A percentile compares a stretch with the other conserved stretches of the same genome.
Evolutionary conservation across 2,329 filamentous ascomycete species (phyloP).

Genomic region (Verruconis gallopava): DNA sequence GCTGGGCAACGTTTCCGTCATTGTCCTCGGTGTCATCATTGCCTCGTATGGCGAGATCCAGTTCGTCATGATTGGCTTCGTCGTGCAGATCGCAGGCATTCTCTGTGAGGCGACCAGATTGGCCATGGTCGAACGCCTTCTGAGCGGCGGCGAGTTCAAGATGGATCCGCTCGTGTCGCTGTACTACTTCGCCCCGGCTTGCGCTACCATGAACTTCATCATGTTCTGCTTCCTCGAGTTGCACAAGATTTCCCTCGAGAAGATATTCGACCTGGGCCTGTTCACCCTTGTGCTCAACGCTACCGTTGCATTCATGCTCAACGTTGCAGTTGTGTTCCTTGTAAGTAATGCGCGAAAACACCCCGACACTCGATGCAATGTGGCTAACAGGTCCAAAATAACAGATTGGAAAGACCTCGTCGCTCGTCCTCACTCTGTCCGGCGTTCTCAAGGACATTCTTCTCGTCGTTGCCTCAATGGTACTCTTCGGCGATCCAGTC

Average conservation of each 20-base stretch:
- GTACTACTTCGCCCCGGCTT: constrained; percentile 81
- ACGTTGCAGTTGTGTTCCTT: constrained; percentile 75
- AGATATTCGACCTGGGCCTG: constrained; percentile 61
- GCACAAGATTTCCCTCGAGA: constrained; percentile 52
- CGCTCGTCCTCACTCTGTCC: constrained; percentile 73
- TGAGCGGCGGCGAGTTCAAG: constrained; percentile 76
- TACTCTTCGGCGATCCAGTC: constrained; percentile 68
- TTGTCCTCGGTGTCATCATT: constrained; percentile 88
- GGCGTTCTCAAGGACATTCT: constrained; percentile 83
- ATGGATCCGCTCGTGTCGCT: constrained; percentile 83
- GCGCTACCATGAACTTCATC: constrained; percentile 66
- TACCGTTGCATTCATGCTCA: constrained; percentile 64
- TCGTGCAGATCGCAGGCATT: constrained; percentile 68
- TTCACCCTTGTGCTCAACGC: constrained; percentile 65
- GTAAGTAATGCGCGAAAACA: no score
- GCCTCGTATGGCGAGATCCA: constrained; percentile 93
- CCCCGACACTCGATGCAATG: no score
- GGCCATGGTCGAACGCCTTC: constrained; percentile 71
- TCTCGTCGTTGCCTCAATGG: constrained; percentile 65
- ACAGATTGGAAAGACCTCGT: constrained; percentile 78
- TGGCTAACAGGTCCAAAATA: no score
- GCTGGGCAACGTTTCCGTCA: constrained; percentile 85
- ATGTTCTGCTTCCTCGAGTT: constrained; percentile 64
- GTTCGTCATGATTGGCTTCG: constrained; percentile 69
- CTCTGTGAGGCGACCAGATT: constrained; percentile 71